Evolutionary conservation across 345 rosid genomes (phyloP).

Genomic region (Lepidium didymum): DNA sequence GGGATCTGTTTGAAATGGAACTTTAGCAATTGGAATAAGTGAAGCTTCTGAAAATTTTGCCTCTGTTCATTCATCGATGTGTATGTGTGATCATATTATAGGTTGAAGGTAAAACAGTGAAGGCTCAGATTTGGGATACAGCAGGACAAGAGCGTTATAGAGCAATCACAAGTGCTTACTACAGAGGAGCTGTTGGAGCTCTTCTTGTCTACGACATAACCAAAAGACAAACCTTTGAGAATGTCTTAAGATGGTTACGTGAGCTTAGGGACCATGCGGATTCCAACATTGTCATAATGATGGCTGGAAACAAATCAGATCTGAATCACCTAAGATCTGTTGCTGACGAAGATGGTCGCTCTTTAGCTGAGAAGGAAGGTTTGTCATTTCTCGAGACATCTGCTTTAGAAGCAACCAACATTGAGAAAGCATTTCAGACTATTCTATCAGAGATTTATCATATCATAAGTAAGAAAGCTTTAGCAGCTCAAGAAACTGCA

Average conservation of each 20-base stretch:
- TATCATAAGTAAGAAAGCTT: slow-evolving; percentile 64
- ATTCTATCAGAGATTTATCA: slow-evolving; percentile 58
- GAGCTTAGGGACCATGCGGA: slow-evolving; percentile 70
- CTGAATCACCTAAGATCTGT: slow-evolving; percentile 64
- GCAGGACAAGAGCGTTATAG: slow-evolving; percentile 86
- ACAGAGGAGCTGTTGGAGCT: slow-evolving; percentile 81
- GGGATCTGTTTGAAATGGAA: background rate
- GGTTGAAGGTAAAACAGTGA: slow-evolving; percentile 80
- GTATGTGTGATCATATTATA: background rate
- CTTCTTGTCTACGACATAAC: slow-evolving; percentile 77
- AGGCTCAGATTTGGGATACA: slow-evolving; percentile 86
- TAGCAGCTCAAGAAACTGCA: slow-evolving; percentile 60
- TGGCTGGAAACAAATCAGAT: slow-evolving; percentile 74
- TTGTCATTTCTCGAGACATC: slow-evolving; percentile 71
- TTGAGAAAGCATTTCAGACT: slow-evolving; percentile 67
- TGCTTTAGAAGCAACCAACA: slow-evolving; percentile 58
- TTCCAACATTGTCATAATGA: slow-evolving; percentile 75
- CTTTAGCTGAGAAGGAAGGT: slow-evolving; percentile 61
- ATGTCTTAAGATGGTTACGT: slow-evolving; percentile 62
- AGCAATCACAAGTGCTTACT: slow-evolving; percentile 71
- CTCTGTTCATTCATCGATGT: background rate
- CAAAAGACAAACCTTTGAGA: slow-evolving; percentile 67
- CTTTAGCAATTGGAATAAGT: background rate
- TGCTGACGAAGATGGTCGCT: slow-evolving; percentile 43
- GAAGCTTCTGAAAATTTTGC: background rate